phyloP scores from a whole-genome alignment of 768 basidiomycete genomes.

The Podaxis rugospora region DNA sequence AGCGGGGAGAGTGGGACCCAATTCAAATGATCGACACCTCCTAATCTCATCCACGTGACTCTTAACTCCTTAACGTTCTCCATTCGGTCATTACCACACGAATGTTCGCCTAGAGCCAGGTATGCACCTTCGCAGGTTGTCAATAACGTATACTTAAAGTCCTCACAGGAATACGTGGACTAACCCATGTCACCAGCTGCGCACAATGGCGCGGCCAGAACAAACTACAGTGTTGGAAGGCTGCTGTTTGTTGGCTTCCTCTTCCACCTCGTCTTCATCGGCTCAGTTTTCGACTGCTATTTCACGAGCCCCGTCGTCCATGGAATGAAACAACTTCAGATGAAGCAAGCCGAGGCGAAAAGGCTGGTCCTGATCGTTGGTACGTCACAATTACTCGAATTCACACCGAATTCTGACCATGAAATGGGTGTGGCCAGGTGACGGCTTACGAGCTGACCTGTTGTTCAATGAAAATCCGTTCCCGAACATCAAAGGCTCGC shows the following conservation, averaged over 20 bases:
- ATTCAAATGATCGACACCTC: neutral
- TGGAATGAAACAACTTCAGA: constrained; percentile 61
- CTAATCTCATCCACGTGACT: neutral
- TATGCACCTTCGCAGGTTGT: neutral
- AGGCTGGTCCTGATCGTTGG: constrained; percentile 80
- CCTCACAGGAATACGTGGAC: neutral
- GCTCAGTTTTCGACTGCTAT: constrained; percentile 81
- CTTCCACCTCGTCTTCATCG: constrained; percentile 72
- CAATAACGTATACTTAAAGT: neutral
- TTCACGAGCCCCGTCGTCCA: constrained; percentile 80
- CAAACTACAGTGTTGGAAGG: constrained; percentile 33
- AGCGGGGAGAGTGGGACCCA: neutral
- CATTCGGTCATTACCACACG: neutral
- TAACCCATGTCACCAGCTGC: neutral
- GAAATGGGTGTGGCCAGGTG: constrained; percentile 40
- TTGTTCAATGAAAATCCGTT: constrained; percentile 65
- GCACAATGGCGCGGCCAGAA: neutral
- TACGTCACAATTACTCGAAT: constrained; percentile 22
- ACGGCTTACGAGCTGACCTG: constrained; percentile 81
- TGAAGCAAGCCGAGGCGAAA: constrained; percentile 49
- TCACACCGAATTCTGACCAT: neutral
- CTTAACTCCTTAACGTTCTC: neutral
- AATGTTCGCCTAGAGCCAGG: neutral
- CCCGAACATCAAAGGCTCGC: constrained; percentile 42
- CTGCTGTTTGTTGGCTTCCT: constrained; percentile 64